A percentile compares a stretch with the other conserved stretches of the same genome.
phyloP scores from a whole-genome alignment of 2,329 filamentous ascomycete species.

The Grosmannia serpens region DNA sequence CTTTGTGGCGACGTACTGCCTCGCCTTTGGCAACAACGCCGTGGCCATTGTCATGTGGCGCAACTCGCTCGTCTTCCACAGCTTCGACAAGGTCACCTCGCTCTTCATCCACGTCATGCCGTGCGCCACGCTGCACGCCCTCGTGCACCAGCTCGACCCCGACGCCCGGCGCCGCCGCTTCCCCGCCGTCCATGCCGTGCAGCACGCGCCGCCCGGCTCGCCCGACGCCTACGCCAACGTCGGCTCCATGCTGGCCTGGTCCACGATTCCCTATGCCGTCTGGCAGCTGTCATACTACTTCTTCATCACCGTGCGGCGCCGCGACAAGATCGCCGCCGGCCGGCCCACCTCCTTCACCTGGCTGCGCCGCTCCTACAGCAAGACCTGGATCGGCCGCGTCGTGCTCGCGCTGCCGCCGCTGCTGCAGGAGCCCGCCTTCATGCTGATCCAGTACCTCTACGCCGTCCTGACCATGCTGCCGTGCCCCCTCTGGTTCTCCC shows the following conservation, averaged over 20 bases:
- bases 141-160: conserved; percentile 68
- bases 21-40: conserved; percentile 93
- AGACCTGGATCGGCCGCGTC: conserved; percentile 75
- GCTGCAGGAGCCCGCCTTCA: conserved; percentile 83
- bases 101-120: conserved; percentile 99
- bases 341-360: conserved; percentile 96
- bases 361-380: conserved; percentile 84
- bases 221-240: conserved; percentile 69
- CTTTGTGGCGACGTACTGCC: conserved; percentile 83
- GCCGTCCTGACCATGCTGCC: conserved; percentile 89
- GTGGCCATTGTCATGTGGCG: conserved; percentile 98
- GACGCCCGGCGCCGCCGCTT: conserved; percentile 59
- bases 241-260: conserved; percentile 83
- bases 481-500: conserved; percentile 91
- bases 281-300: conserved; percentile 94
- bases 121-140: conserved; percentile 81
- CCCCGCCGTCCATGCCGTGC: conserved; percentile 77
- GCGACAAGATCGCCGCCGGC: conserved; percentile 90
- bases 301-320: conserved; percentile 87
- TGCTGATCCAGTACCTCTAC: conserved; percentile 90
- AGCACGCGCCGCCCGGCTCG: conserved; percentile 53
- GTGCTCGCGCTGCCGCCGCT: conserved; percentile 65
- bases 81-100: conserved; percentile 93
- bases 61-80: conserved; percentile 96
- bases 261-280: conserved; percentile 78